phyloP scores from a whole-genome alignment of 2,329 filamentous ascomycete species.

The Blastomyces parvus region DNA sequence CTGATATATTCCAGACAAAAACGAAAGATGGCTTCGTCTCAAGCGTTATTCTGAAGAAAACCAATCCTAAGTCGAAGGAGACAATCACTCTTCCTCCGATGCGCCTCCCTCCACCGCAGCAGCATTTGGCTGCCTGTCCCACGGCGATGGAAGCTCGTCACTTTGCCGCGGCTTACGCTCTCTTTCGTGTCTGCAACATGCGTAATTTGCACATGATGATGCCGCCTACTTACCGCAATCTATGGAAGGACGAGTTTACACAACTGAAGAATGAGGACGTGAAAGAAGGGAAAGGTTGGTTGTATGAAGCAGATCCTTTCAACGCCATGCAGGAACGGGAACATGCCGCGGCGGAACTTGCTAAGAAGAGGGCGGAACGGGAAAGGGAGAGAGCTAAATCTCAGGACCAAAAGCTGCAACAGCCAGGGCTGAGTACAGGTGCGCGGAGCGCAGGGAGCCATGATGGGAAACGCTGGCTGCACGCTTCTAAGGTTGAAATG shows the following conservation, averaged over 20 bases:
- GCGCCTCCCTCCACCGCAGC: slow-evolving; percentile 66
- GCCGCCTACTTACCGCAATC: slow-evolving; percentile 74
- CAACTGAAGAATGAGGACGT: slow-evolving; percentile 72
- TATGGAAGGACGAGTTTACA: slow-evolving; percentile 85
- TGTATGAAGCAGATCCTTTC: slow-evolving; percentile 96
- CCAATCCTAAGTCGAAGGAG: slow-evolving; percentile 75
- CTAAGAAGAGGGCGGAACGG: slow-evolving; percentile 68
- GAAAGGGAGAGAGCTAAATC: slow-evolving; percentile 50
- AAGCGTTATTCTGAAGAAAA: slow-evolving; percentile 64
- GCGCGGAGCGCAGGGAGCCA: slow-evolving; percentile 26
- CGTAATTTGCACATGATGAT: slow-evolving; percentile 92
- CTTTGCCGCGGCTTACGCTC: slow-evolving; percentile 81
- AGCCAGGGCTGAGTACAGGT: slow-evolving; percentile 38
- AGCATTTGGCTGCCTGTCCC: slow-evolving; percentile 63
- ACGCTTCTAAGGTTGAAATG: slow-evolving; percentile 86
- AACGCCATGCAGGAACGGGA: slow-evolving; percentile 68
- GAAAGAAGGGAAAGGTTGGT: slow-evolving; percentile 67
- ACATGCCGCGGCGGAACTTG: slow-evolving; percentile 61
- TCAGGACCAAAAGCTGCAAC: slow-evolving; percentile 56
- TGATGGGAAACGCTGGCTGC: slow-evolving; percentile 50
- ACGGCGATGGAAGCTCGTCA: slow-evolving; percentile 85
- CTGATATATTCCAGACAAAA: slow-evolving; percentile 44
- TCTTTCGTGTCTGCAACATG: slow-evolving; percentile 90
- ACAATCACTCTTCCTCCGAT: slow-evolving; percentile 67
- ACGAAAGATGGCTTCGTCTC: slow-evolving; percentile 65